Evolutionary conservation across 305 asterid genomes (phyloP).

Genomic region (Fraxinus ornus): DNA sequence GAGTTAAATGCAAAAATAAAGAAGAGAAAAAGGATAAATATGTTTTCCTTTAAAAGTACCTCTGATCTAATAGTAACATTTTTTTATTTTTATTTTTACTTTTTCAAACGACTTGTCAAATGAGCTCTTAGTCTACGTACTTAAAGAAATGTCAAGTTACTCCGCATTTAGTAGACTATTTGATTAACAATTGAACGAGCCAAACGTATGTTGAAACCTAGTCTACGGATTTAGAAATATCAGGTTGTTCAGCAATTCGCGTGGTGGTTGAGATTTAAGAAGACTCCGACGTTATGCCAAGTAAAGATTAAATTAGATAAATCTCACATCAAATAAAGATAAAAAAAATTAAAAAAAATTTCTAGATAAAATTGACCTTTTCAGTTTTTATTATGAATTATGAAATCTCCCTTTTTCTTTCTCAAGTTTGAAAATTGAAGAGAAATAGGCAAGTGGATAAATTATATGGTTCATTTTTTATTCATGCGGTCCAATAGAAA

Average conservation of each 20-base stretch:
- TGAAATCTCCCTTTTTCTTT: background rate
- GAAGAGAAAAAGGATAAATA: background rate
- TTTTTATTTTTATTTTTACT: no score
- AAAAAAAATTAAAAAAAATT: no score
- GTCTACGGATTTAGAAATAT: background rate
- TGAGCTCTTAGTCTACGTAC: background rate
- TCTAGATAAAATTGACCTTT: no score
- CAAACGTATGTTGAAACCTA: background rate
- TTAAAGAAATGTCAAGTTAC: background rate
- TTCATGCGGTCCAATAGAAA: background rate
- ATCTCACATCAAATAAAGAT: no score
- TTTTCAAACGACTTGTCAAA: background rate
- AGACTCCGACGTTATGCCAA: background rate
- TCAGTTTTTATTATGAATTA: no score
- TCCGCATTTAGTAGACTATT: background rate
- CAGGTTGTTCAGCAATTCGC: background rate
- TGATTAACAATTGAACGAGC: background rate
- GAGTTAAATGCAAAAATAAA: background rate
- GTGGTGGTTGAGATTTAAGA: background rate
- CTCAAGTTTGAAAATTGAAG: background rate
- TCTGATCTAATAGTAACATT: background rate
- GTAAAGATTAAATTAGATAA: background rate
- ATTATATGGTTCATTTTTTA: background rate
- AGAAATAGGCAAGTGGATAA: background rate
- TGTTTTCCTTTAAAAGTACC: background rate